These are phyloP conservation scores for Sordariomycetes sp. DNA, from an alignment of 2,329 filamentous ascomycete species.

Conservation along the genomic window DNA sequence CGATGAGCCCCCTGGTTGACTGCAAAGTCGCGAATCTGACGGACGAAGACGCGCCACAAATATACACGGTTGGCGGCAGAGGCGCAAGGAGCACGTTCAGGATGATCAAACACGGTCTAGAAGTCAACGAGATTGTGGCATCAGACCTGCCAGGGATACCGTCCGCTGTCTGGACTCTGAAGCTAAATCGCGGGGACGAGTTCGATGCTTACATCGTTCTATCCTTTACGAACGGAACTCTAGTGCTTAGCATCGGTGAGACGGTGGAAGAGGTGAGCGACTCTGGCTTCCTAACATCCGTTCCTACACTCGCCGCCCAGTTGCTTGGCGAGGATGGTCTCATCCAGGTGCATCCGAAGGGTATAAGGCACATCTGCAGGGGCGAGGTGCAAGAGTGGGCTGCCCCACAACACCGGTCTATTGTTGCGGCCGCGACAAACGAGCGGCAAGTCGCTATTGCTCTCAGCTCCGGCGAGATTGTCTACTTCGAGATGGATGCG, in stretches of 20 bases:
- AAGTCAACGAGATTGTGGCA: constrained; percentile 92
- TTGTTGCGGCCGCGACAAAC: constrained; percentile 90
- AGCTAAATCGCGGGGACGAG: constrained; percentile 68
- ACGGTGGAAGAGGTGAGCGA: constrained; percentile 94
- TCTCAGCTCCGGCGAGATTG: constrained; percentile 89
- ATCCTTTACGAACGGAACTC: constrained; percentile 78
- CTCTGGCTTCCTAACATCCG: constrained; percentile 80
- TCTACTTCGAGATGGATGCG: constrained; percentile 94
- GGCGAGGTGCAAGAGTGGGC: constrained; percentile 87
- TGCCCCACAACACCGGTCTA: constrained; percentile 84
- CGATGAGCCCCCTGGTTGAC: constrained; percentile 84
- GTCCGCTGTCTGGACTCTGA: constrained; percentile 90
- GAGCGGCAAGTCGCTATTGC: constrained; percentile 88
- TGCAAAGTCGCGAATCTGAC: constrained; percentile 87
- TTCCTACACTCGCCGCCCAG: constrained; percentile 84
- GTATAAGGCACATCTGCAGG: constrained; percentile 77
- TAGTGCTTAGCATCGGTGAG: constrained; percentile 91
- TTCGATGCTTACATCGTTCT: constrained; percentile 95
- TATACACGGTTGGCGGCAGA: constrained; percentile 84
- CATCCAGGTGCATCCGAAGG: constrained; percentile 92
- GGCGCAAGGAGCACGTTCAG: constrained; percentile 85
- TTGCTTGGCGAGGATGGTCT: constrained; percentile 88
- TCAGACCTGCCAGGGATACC: constrained; percentile 84
- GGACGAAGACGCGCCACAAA: constrained; percentile 89
- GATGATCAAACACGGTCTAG: constrained; percentile 82